Evolutionary conservation across 1,139 yeast species (phyloP), one percentile per base, ranked within the genome.

Genomic region (Debaryomyces singareniensis): DNA sequence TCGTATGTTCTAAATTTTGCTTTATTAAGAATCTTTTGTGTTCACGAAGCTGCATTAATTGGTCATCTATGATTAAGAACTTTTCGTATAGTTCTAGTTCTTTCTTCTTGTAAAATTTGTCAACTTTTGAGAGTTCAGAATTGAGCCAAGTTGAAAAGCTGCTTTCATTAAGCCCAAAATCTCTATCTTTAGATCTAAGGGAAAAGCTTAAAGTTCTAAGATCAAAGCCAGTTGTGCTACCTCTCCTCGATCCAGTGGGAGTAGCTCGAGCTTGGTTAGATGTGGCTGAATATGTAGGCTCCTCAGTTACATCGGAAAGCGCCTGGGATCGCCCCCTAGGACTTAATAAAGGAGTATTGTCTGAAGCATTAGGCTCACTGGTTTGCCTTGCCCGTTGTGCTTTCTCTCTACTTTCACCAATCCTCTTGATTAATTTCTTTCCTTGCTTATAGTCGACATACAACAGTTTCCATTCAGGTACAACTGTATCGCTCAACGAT

Each of bases 381-480:
- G 24, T 28, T 10, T 23, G 26, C 6, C 9, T 25, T 10, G 24
- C 11, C 22, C 11, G 25, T n/a, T n/a, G n/a, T 15, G 7, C 25
- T 26, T 26, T 32, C 16, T 32, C 35, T 26, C 36, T 31, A 13
- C 40, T 25, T 25, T 35, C 44, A 14, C 26, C 35, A 13, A 49
- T 42, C 28, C 47, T 47, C 34, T 61, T 61, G 34, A 65, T 62
- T 29, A 58, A 40, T 40, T 62, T 63, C 43, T 63, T 65, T 5
- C 71, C 71, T 15, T 58, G 58, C 48, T 79, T 80, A 49, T 87
- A 87, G 53, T 85, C 78, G 24, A 87, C 61, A 45, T 87, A 86
- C 49, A 81, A 87, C 36, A 74, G 76, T 43, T 76, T 68, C 96
- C 96, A 86, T 52, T 86, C 96, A 2, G 95, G 95, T 5, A 84